Evolutionary conservation across 1,139 yeast genomes (phyloP), one percentile per base, ranked within the genome.

Genomic region (Wickerhamomyces sp.): DNA sequence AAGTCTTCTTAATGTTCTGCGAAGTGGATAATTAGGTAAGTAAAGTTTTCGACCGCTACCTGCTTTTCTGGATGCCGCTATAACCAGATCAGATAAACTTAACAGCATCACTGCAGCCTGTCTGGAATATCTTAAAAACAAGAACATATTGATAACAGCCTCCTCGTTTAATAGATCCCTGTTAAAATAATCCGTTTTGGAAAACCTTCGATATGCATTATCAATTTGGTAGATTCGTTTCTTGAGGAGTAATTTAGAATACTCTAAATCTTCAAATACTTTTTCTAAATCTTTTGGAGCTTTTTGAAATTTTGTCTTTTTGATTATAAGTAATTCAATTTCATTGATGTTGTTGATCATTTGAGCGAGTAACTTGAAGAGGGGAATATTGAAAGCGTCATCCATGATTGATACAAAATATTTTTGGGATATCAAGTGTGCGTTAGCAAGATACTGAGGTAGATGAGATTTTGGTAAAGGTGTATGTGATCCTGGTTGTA

Each of bases 1-100:
- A 18, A 69, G 47, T 30, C 72, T 59, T 39, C 61, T 59, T 15
- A 72, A 42, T 0, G 74, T 70, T 37, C 74, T 57, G 5, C 49
- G 35, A 6, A 67, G 42, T 2, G 76, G 72, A 44, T 72, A 69
- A 20, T 57, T 56, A 1, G 74, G 70, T 4, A 54, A 43, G 9
- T 56, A 48, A 1, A 68, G 12, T 35, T 55, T 55, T 70, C 68
- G 64, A 28, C 42, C 12, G 12, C 7, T 49, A 5, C 60, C 30
- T 5, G 25, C 45, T 16, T 50, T 49, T 3, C 43, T 29, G 19
- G 52, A 49, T 5, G 60, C 32, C 9, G 39, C 42, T 7, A 35
- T n/a, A 14, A 55, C 41, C 8, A 47, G 41, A 4, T 49, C 49
- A 2, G 55, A 37, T 0, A 60, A 50, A 3, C 47, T 39, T 2